A percentile compares a stretch with the other conserved stretches of the same genome.
phyloP scores from a whole-genome alignment of 139 green algal species.

The Picochlorum costavermella region DNA sequence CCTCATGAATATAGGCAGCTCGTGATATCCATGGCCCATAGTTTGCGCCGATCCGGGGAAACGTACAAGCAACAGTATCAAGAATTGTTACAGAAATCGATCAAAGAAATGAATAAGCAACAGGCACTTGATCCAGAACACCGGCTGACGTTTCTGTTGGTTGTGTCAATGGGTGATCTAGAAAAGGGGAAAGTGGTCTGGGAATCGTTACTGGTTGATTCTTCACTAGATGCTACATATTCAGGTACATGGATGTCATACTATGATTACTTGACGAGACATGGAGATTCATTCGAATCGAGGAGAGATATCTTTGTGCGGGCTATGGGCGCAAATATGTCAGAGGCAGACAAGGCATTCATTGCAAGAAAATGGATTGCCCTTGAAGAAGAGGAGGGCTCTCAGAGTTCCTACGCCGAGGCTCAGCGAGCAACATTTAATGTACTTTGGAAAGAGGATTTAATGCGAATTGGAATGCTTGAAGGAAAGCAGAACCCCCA shows the following conservation, averaged over 20 bases:
- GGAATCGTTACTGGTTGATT: constrained; percentile 41
- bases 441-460: too few relatives aligned
- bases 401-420: constrained; percentile 20
- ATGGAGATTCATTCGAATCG: constrained; percentile 30
- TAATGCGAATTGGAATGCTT: constrained; percentile 12
- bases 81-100: not conserved
- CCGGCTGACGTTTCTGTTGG: constrained; percentile 55
- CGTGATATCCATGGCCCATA: not conserved
- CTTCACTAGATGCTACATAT: constrained; percentile 23
- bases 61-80: not conserved
- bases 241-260: constrained; percentile 48
- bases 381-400: constrained; percentile 78
- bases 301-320: constrained; percentile 49
- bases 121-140: constrained; percentile 20
- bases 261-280: constrained; percentile 42
- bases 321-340: constrained; percentile 33
- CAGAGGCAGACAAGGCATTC: constrained; percentile 42
- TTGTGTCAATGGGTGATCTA: constrained; percentile 50
- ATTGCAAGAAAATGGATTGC: constrained; percentile 54
- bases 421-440: not conserved
- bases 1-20: too few relatives aligned
- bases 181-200: constrained; percentile 42
- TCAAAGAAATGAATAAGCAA: not conserved
- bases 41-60: constrained; percentile 1
- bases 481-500: constrained; percentile 35